phyloP scores from a whole-genome alignment of 1,284 basidiomycete genomes.

The Wallemia hederae region DNA sequence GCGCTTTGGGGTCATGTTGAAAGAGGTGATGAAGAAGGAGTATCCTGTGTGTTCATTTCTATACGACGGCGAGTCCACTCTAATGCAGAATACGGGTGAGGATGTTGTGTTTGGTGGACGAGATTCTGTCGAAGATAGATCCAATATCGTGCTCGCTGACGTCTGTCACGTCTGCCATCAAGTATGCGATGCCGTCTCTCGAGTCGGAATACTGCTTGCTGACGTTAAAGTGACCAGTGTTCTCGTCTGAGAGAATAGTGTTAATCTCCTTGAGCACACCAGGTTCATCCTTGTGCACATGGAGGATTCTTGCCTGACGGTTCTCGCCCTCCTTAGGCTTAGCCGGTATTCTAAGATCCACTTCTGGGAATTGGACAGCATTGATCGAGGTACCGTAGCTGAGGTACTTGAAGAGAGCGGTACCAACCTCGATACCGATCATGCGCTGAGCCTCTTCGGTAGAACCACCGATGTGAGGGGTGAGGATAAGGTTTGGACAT shows the following conservation, averaged over 20 bases:
- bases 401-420: conserved; percentile 61
- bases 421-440: conserved; percentile 85
- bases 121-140: conserved; percentile 55
- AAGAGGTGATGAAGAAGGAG: too few relatives aligned
- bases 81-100: conserved; percentile 40
- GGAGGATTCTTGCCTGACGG: conserved; percentile 61
- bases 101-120: conserved; percentile 52
- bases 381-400: conserved; percentile 71
- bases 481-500: conserved; percentile 68
- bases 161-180: conserved; percentile 83
- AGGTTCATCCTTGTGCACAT: conserved; percentile 90
- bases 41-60: too few relatives aligned
- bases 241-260: conserved; percentile 22
- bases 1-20: too few relatives aligned
- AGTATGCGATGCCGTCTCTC: conserved; percentile 75
- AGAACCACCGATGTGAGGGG: conserved; percentile 93
- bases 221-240: conserved; percentile 77
- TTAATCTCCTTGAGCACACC: conserved; percentile 91
- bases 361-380: conserved; percentile 97
- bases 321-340: conserved; percentile 50
- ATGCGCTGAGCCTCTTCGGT: conserved; percentile 95
- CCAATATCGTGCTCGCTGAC: conserved; percentile 58
- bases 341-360: conserved; percentile 45
- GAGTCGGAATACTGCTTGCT: conserved; percentile 97
- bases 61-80: too few relatives aligned